Conservation (phyloP, 176 grass and related monocot genomes). For the Coix lacrymajobi region DNA sequence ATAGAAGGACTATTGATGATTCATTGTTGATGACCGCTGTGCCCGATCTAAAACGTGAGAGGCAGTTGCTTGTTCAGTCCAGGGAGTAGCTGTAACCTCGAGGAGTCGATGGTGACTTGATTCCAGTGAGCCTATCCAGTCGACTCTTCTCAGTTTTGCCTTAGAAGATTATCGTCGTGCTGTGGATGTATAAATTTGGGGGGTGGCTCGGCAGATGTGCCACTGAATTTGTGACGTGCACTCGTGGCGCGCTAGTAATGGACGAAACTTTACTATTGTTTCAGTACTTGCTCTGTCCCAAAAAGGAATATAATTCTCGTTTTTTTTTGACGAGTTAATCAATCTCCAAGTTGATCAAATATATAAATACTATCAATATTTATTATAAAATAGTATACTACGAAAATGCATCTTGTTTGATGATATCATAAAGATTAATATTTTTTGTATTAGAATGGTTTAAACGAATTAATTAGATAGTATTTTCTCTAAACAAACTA, state of each 20-base stretch:
- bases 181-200: not conserved
- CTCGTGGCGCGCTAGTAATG: not conserved
- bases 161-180: not conserved
- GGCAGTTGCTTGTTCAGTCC: not conserved
- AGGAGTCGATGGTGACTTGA: not conserved
- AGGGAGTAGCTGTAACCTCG: not conserved
- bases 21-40: not conserved
- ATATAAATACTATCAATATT: too few relatives aligned
- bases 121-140: not conserved
- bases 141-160: not conserved
- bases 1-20: not conserved
- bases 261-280: not conserved
- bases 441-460: too few relatives aligned
- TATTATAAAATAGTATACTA: too few relatives aligned
- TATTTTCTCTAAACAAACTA: too few relatives aligned
- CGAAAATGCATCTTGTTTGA: too few relatives aligned
- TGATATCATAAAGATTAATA: too few relatives aligned
- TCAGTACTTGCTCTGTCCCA: not conserved
- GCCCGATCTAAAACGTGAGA: not conserved
- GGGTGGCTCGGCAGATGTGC: not conserved
- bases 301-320: not conserved
- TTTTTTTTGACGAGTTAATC: not conserved
- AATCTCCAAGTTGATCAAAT: not conserved
- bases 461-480: too few relatives aligned
- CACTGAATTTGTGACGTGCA: not conserved